Evolutionary conservation across 495 filamentous ascomycete genomes (phyloP).

Genomic region (Tuber borchii): DNA sequence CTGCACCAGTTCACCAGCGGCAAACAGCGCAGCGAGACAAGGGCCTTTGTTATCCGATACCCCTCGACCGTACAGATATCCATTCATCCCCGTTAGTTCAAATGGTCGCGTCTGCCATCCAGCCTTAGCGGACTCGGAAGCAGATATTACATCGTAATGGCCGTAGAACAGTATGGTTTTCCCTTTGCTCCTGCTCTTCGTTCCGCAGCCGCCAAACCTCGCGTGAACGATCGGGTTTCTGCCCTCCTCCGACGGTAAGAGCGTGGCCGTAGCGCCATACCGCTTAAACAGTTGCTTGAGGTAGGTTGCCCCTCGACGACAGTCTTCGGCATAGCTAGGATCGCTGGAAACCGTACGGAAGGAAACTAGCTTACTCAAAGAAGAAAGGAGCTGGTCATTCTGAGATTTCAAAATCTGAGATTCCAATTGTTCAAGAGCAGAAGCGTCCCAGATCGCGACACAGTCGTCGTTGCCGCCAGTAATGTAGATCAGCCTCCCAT

Average conservation of each 20-base stretch:
- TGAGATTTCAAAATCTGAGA: constrained; percentile 49
- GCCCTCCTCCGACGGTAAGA: constrained; percentile 65
- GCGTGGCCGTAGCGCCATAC: constrained; percentile 78
- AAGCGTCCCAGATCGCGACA: constrained; percentile 80
- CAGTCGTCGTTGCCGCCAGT: constrained; percentile 93
- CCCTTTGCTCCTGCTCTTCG: constrained; percentile 47
- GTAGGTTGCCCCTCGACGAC: constrained; percentile 83
- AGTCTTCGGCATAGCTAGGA: constrained; percentile 76
- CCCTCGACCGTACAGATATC: constrained; percentile 93
- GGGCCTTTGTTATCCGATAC: constrained; percentile 97
- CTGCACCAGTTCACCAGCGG: constrained; percentile 76
- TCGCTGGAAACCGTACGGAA: constrained; percentile 86
- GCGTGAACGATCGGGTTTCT: constrained; percentile 88
- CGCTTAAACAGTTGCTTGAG: constrained; percentile 82
- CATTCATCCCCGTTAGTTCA: constrained; percentile 72
- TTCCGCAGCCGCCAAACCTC: constrained; percentile 59
- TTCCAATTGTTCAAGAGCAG: constrained; percentile 46
- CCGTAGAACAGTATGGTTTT: constrained; percentile 95
- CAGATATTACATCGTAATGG: constrained; percentile 97
- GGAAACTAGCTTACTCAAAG: constrained; percentile 74
- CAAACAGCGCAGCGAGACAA: constrained; percentile 84
- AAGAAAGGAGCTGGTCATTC: constrained; percentile 51
- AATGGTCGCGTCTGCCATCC: constrained; percentile 84
- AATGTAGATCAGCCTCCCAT: constrained; percentile 68
- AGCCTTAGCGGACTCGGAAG: constrained; percentile 58